Base-by-base conservation (phyloP, 1,284 basidiomycete genomes). In the Cryptococcus sp. region DNA sequence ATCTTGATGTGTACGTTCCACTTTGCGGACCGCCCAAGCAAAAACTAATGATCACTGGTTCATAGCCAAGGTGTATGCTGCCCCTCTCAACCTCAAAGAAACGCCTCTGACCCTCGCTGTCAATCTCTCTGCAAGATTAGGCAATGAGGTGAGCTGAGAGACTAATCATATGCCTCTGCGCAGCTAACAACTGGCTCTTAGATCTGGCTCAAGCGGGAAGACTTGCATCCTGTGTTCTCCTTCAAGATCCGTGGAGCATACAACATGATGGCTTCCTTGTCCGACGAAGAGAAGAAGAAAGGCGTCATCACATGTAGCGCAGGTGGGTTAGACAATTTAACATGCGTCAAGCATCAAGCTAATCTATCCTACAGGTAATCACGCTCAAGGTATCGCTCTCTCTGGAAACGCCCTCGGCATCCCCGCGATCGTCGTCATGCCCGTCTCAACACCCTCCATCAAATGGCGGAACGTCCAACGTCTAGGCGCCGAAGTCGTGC, bases 181-280 rank as follows among this genome's bases (percentile, higher is more conserved):
- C 31, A 22, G 57, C 63, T 70, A 50, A 67, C 45, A 3, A 27
- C 27, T 44, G 6, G 3, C 15, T 40, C 20, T 19, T 44, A 76
- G 70, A 89, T 99, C 77, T 92, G 89, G 85, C 84, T 99, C 61
- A 99, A 99, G 82, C 86, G 96, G 44, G 96, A 99, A 80, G 96
- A 99, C 70, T 77, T 96, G 85, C 96, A 99, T 61, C 92, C 97
- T 65, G 96, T 99, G 17, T 99, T 99, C 78, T 93, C 90, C 75
- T 99, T 99, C 87, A 99, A 99, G 76, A 93, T 96, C 56, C 84
- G 96, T 8, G 96, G 96, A 23, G 96, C 96, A 19, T 99, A 96
- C 83, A 99, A 99, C 80, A 91, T 98, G 77, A 99, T 99, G 96
- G 91, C 91, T 6, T 86, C 86, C 77, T 81, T 99, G 47, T 83